A percentile compares a stretch with the other conserved stretches of the same genome.
Evolutionary conservation across 1,284 basidiomycete species (phyloP).

Genomic region (Rhodotorula sp.): DNA sequence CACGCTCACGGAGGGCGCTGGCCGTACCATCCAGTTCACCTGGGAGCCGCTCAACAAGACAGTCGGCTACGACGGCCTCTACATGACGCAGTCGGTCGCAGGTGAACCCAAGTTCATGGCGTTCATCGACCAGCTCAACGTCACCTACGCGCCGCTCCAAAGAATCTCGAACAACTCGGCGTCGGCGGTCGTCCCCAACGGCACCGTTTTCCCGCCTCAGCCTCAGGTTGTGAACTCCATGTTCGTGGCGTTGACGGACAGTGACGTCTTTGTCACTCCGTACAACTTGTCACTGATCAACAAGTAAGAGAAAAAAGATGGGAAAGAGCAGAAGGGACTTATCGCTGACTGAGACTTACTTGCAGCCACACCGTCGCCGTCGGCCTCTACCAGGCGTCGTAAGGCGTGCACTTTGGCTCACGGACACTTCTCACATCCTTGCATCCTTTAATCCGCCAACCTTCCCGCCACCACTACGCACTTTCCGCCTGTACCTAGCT

Average conservation of each 20-base stretch:
- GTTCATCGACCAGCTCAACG: slow-evolving; percentile 63
- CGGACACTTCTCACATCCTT: no score
- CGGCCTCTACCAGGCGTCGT: slow-evolving; percentile 1
- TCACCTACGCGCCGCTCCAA: slow-evolving; percentile 51
- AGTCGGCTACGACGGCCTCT: slow-evolving; percentile 56
- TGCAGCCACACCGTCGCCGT: slow-evolving; percentile 49
- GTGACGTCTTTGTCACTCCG: slow-evolving; percentile 59
- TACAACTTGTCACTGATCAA: slow-evolving; percentile 44
- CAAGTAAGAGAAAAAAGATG: no score
- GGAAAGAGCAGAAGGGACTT: no score
- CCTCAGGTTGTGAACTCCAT: slow-evolving; percentile 54
- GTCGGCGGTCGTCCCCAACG: slow-evolving; percentile 48
- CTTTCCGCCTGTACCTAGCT: no score
- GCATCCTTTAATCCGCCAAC: no score
- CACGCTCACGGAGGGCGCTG: slow-evolving; percentile 53
- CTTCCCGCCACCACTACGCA: no score
- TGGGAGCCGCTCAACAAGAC: slow-evolving; percentile 61
- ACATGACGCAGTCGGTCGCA: slow-evolving; percentile 57
- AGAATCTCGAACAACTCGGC: slow-evolving; percentile 5
- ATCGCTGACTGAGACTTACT: no score
- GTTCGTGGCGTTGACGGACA: slow-evolving; percentile 61
- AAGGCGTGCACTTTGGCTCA: background rate
- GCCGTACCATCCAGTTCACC: slow-evolving; percentile 54
- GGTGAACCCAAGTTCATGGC: slow-evolving; percentile 54
- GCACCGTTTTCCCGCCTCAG: slow-evolving; percentile 36